phyloP scores from a whole-genome alignment of 352 stramenopile genomes.

The Phytophthora melonis region DNA sequence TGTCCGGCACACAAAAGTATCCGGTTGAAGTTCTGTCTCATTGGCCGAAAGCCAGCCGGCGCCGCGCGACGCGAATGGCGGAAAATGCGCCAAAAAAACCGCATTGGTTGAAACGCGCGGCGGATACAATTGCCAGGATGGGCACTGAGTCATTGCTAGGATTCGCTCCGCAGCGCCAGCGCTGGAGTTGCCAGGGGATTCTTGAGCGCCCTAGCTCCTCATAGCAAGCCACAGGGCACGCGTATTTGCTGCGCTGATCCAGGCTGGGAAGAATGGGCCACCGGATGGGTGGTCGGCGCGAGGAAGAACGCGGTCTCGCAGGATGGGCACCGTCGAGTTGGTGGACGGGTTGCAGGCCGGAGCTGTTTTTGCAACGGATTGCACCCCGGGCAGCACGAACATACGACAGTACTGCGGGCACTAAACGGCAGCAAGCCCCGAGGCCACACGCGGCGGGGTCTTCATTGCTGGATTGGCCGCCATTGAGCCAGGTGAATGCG shows the following conservation, averaged over 20 bases:
- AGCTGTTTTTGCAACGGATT: constrained; percentile 2
- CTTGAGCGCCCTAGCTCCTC: background rate
- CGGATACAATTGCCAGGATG: background rate
- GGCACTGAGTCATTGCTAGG: background rate
- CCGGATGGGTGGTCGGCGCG: background rate
- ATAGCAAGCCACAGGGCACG: background rate
- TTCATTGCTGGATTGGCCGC: background rate
- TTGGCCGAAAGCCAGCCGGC: constrained; percentile 1
- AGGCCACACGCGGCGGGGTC: background rate
- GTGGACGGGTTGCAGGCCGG: background rate
- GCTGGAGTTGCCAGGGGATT: background rate
- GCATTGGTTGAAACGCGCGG: background rate
- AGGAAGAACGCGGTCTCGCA: background rate
- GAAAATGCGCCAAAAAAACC: background rate
- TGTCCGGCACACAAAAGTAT: constrained; percentile 18
- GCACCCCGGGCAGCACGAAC: background rate
- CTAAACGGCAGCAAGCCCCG: background rate
- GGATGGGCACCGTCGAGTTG: background rate
- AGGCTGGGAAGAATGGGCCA: background rate
- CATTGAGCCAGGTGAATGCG: background rate
- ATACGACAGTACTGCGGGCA: background rate
- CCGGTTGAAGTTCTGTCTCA: constrained; percentile 20
- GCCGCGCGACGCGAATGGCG: background rate
- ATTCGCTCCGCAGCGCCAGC: too few species aligned
- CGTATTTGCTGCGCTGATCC: background rate